Conservation (phyloP, 1,139 yeast genomes). For the Arxiozyma slooffiae region DNA sequence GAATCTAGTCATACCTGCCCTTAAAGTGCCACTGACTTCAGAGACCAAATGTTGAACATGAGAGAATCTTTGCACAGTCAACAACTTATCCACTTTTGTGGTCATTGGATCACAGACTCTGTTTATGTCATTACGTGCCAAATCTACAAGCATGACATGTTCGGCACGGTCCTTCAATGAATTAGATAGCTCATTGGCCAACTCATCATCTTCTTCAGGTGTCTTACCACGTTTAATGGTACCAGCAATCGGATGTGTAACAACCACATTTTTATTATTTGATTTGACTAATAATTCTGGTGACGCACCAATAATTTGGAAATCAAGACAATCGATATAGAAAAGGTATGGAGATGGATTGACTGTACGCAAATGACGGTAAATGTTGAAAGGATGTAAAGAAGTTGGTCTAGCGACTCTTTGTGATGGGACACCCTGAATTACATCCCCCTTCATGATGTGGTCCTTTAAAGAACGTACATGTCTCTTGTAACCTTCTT, state of each 20-base stretch:
- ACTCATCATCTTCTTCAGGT: conserved; percentile 76
- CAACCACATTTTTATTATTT: conserved; percentile 58
- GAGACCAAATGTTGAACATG: conserved; percentile 96
- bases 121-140: conserved; percentile 92
- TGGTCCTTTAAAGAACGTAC: conserved; percentile 68
- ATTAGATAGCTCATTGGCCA: conserved; percentile 65
- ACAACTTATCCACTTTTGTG: conserved; percentile 75
- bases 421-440: conserved; percentile 97
- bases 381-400: conserved; percentile 90
- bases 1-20: conserved; percentile 76
- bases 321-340: conserved; percentile 81
- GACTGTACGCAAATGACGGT: conserved; percentile 86
- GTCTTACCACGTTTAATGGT: conserved; percentile 87
- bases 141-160: conserved; percentile 95
- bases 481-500: conserved; percentile 80
- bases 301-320: conserved; percentile 93
- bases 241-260: conserved; percentile 97
- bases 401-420: conserved; percentile 91
- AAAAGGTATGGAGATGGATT: conserved; percentile 96
- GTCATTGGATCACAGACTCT: conserved; percentile 83
- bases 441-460: conserved; percentile 81
- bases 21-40: conserved; percentile 83
- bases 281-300: conserved; percentile 87
- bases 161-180: conserved; percentile 92
- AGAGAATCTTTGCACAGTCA: conserved; percentile 88